phyloP scores from a whole-genome alignment of 1,139 yeast genomes.

The Pichia sp. region DNA sequence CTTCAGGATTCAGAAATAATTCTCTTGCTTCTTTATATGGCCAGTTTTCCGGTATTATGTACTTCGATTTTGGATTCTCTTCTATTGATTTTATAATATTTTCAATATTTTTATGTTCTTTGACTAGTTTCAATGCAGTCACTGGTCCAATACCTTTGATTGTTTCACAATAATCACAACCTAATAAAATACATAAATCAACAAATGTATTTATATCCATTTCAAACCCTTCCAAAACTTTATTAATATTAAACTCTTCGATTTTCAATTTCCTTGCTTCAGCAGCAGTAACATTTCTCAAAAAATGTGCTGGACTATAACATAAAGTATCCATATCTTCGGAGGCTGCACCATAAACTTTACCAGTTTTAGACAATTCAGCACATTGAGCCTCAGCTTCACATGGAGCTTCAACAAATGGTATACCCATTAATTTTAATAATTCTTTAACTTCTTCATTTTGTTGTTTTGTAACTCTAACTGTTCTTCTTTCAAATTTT shows the following conservation, averaged over 20 bases:
- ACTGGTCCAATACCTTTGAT: conserved; percentile 94
- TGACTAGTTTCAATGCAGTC: conserved; percentile 81
- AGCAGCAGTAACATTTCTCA: conserved; percentile 87
- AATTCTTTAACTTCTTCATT: conserved; percentile 88
- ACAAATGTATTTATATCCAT: conserved; percentile 70
- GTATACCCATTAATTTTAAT: conserved; percentile 86
- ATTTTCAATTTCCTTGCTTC: conserved; percentile 92
- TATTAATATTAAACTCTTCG: conserved; percentile 67
- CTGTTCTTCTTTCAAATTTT: conserved; percentile 79
- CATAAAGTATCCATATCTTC: conserved; percentile 99
- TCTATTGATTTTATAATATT: conserved; percentile 62
- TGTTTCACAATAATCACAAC: conserved; percentile 96
- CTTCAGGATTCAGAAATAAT: conserved; percentile 77
- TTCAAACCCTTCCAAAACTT: conserved; percentile 70
- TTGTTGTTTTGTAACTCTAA: conserved; percentile 80
- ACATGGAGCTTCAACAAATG: conserved; percentile 88
- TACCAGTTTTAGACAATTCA: conserved; percentile 76
- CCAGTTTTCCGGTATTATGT: conserved; percentile 90
- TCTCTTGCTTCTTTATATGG: conserved; percentile 85
- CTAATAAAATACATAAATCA: conserved; percentile 86
- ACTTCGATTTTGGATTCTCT: conserved; percentile 57
- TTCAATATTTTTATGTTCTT: conserved; percentile 78
- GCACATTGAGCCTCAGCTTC: conserved; percentile 99
- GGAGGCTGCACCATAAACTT: conserved; percentile 94
- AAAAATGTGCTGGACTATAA: conserved; percentile 73